Evolutionary conservation across 2,329 filamentous ascomycete species (phyloP).

Genomic region (Aspergillus flavus): DNA sequence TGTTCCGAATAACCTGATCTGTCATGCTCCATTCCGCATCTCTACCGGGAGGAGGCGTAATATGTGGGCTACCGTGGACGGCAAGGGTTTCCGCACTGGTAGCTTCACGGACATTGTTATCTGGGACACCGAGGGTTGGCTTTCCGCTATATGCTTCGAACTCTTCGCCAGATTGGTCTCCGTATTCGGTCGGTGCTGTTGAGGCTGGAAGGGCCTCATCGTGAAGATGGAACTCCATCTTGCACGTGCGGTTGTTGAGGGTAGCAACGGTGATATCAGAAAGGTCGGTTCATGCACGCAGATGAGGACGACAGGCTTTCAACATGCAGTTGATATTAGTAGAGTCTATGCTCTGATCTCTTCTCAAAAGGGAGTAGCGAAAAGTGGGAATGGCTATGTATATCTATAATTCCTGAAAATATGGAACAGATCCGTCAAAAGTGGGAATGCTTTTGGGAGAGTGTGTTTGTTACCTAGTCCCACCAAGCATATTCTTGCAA

Average conservation of each 20-base stretch:
- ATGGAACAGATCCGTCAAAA: not conserved
- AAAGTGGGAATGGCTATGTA: not conserved
- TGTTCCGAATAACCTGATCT: constrained; percentile 47
- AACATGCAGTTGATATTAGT: not conserved
- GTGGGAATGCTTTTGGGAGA: not conserved
- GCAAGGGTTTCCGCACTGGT: constrained; percentile 26
- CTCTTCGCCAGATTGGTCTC: not conserved
- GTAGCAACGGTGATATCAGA: no score
- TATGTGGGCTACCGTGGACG: constrained; percentile 6
- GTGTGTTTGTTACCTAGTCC: not conserved
- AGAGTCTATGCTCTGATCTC: not conserved
- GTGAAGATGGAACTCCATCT: not conserved
- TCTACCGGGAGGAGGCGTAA: constrained; percentile 24
- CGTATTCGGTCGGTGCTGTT: not conserved
- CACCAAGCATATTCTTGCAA: not conserved
- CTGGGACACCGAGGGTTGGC: constrained; percentile 14
- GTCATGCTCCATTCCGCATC: constrained; percentile 51
- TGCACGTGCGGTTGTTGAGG: not conserved
- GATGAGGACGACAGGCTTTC: not conserved
- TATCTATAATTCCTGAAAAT: not conserved
- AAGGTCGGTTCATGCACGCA: not conserved
- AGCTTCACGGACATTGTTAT: constrained; percentile 23
- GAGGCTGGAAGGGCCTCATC: not conserved
- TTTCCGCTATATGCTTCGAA: not conserved
- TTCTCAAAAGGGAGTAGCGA: not conserved